These are phyloP conservation scores for Jacaranda mimosifolia DNA, from an alignment of 257 asterid species.

Conservation along the genomic window DNA sequence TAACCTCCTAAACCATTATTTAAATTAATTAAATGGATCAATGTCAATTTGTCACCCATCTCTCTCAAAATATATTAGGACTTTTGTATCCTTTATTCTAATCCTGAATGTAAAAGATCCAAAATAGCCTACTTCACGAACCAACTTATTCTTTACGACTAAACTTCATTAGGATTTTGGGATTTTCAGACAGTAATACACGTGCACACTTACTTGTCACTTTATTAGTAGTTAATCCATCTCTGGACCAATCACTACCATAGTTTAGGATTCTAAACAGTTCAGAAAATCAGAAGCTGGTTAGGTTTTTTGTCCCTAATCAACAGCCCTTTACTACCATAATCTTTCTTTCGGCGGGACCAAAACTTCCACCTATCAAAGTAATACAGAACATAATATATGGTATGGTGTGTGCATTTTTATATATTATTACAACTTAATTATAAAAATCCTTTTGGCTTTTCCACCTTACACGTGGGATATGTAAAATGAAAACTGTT, in stretches of 20 bases:
- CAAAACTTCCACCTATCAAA: neutral
- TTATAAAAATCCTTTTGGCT: neutral
- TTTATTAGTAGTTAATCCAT: constrained; percentile 25
- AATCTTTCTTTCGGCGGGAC: too few relatives aligned
- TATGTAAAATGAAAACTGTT: neutral
- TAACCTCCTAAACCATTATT: neutral
- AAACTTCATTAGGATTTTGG: constrained; percentile 24
- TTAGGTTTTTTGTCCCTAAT: constrained; percentile 4
- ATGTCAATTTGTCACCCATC: neutral
- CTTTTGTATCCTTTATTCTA: too few relatives aligned
- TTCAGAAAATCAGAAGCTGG: neutral
- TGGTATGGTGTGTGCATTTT: too few relatives aligned
- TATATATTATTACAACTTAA: neutral
- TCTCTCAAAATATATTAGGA: neutral
- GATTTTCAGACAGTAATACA: constrained; percentile 34
- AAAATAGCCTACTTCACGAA: neutral
- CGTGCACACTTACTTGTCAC: constrained; percentile 42
- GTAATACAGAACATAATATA: neutral
- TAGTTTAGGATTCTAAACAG: constrained; percentile 2
- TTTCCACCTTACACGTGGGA: constrained; percentile 28
- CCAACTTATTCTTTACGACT: constrained; percentile 23
- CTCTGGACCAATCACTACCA: constrained; percentile 1
- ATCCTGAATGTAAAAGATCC: neutral
- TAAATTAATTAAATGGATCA: neutral
- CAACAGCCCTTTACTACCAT: constrained; percentile 12